Conservation (phyloP, 495 filamentous ascomycete genomes). For the Sordaria brevicollis region DNA sequence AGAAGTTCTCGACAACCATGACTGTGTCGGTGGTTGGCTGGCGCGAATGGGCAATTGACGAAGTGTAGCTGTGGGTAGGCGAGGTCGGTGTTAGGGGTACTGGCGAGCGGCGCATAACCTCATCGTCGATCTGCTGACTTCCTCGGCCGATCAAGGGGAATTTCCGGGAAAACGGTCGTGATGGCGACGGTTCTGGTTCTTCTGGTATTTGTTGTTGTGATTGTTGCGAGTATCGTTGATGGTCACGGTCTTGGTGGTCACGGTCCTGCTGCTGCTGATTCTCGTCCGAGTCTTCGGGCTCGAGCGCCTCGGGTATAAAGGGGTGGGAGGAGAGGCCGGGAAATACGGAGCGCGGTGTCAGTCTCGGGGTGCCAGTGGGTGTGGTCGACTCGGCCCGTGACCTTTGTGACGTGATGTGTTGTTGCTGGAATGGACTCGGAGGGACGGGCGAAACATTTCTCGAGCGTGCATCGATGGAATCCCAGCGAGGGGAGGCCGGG, state of each 20-base stretch:
- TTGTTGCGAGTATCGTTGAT: no score
- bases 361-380: slow-evolving; percentile 4
- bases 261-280: neutral
- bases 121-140: slow-evolving; percentile 13
- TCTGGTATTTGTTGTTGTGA: neutral
- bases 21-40: slow-evolving; percentile 9
- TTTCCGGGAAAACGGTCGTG: slow-evolving; percentile 1
- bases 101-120: slow-evolving; percentile 4
- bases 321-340: slow-evolving; percentile 26
- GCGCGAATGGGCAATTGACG: neutral
- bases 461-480: slow-evolving; percentile 21
- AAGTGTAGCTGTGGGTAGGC: neutral
- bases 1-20: slow-evolving; percentile 40
- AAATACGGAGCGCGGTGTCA: slow-evolving; percentile 15
- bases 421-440: slow-evolving; percentile 8
- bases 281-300: slow-evolving; percentile 2
- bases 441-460: slow-evolving; percentile 6
- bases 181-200: neutral
- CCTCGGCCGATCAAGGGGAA: slow-evolving; percentile 16
- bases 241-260: neutral
- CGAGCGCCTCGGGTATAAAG: slow-evolving; percentile 17
- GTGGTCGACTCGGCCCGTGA: slow-evolving; percentile 18
- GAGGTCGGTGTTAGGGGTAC: slow-evolving; percentile 10
- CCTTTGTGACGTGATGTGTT: slow-evolving; percentile 5
- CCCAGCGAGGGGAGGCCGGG: slow-evolving; percentile 31